These are phyloP conservation scores for Penicillium paxilli DNA, from an alignment of 495 filamentous ascomycete genomes.

Conservation along the genomic window DNA sequence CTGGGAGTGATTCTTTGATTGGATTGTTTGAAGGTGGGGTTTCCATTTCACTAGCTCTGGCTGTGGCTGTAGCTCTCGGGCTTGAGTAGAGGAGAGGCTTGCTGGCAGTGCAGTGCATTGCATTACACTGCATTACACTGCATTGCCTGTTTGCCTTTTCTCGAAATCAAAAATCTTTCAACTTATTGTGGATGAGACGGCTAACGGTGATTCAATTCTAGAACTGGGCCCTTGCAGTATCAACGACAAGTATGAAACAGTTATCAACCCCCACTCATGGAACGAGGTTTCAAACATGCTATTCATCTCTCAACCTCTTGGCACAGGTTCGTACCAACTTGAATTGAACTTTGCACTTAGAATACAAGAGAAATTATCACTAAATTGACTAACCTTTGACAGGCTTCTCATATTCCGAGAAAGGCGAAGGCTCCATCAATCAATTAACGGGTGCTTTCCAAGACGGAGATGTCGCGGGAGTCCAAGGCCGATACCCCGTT, in stretches of 20 bases:
- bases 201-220: constrained; percentile 15
- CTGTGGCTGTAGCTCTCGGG: too few species aligned
- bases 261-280: constrained; percentile 65
- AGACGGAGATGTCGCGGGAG: constrained; percentile 38
- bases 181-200: constrained; percentile 10
- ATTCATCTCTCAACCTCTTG: constrained; percentile 69
- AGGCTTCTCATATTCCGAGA: constrained; percentile 57
- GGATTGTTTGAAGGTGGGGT: constrained; percentile 70
- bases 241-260: constrained; percentile 50
- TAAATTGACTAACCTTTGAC: not conserved
- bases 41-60: too few species aligned
- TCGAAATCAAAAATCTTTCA: not conserved
- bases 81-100: too few species aligned
- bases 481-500: constrained; percentile 48
- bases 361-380: not conserved
- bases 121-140: too few species aligned
- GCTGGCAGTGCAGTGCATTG: too few species aligned
- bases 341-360: not conserved
- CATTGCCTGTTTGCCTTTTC: constrained; percentile 3
- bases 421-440: constrained; percentile 43
- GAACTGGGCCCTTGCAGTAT: constrained; percentile 62
- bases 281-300: constrained; percentile 73
- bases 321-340: constrained; percentile 47
- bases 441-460: constrained; percentile 43
- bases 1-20: constrained; percentile 63